A percentile compares a stretch with the other conserved stretches of the same genome.
Evolutionary conservation across 2,329 filamentous ascomycete species (phyloP).

Genomic region (Aspergillus latus): DNA sequence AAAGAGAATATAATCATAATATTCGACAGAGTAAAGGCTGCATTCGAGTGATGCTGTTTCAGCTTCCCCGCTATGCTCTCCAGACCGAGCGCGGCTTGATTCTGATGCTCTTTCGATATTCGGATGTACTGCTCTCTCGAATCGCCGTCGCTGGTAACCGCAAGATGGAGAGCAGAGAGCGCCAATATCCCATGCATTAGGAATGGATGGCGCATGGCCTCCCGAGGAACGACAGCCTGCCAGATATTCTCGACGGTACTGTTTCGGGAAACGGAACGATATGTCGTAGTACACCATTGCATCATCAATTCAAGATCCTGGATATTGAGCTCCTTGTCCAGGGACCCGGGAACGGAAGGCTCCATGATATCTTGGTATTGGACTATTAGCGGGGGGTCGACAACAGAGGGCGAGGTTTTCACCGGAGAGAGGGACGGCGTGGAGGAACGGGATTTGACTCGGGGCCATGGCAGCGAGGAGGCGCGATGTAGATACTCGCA

Average conservation of each 20-base stretch:
- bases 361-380: constrained; percentile 15
- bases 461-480: constrained; percentile 16
- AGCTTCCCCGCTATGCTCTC: constrained; percentile 21
- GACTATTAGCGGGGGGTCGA: constrained; percentile 5
- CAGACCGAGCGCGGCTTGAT: constrained; percentile 28
- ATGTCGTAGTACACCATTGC: constrained; percentile 37
- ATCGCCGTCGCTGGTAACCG: constrained; percentile 19
- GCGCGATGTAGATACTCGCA: constrained; percentile 17
- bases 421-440: constrained; percentile 9
- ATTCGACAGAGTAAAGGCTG: constrained; percentile 36
- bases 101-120: constrained; percentile 32
- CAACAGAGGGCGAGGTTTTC: constrained; percentile 15
- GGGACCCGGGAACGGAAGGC: background rate
- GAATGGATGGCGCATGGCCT: constrained; percentile 31
- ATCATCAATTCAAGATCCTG: constrained; percentile 37
- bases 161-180: constrained; percentile 36
- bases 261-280: constrained; percentile 32
- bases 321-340: constrained; percentile 21
- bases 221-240: constrained; percentile 32
- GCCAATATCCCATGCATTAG: constrained; percentile 39
- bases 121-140: constrained; percentile 26
- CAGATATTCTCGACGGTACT: constrained; percentile 28
- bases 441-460: constrained; percentile 16
- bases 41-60: constrained; percentile 33
- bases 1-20: constrained; percentile 39